Base-by-base conservation (phyloP, 306 rosid species). In the Psophocarpus tetragonolobus region DNA sequence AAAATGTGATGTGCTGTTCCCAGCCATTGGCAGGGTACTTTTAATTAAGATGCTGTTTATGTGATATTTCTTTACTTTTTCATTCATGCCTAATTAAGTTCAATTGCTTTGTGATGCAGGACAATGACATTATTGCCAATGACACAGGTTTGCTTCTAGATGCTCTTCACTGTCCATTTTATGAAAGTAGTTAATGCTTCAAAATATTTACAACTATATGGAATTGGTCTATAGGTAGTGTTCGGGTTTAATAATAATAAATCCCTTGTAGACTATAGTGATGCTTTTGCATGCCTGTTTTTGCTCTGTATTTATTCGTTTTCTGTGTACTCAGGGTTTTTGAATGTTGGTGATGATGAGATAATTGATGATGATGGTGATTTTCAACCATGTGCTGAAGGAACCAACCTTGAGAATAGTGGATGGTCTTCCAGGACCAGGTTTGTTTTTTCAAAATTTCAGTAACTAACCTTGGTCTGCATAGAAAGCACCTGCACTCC, bases 341-440 rank as follows among this genome's bases (percentile, higher is more conserved):
- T 96, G 88, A 96, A 96, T 51, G 92, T 87, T 50, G 98, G 89
- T 68, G 98, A 92, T 78, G 98, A 92, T 77, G 97, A 92, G 45
- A 83, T 88, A 64, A 77, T 83, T 68, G 97, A 89, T 0, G 78
- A 80, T 32, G 91, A 87, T 17, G 96, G 87, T 66, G 94, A 90
- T 61, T 75, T 47, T 82, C 48, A 77, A 50, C 87, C 87, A 39
- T 38, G 71, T 76, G 85, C 89, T 29, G 97, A 85, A 84, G 99
- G 94, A 63, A 60, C 90, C 44, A 78, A 85, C 76, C 83, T 89
- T 50, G 99, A 95, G 68, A 92, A 92, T 84, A 91, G 89, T 50
- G 99, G 99, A 82, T 96, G 99, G 99, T 96, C 99, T 83, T 96
- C 97, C 67, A 96, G 99, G 30, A 93, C 98, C 86, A 91, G 99